phyloP scores from a whole-genome alignment of 2,329 filamentous ascomycete genomes.

The Apiospora rasikravindrae region DNA sequence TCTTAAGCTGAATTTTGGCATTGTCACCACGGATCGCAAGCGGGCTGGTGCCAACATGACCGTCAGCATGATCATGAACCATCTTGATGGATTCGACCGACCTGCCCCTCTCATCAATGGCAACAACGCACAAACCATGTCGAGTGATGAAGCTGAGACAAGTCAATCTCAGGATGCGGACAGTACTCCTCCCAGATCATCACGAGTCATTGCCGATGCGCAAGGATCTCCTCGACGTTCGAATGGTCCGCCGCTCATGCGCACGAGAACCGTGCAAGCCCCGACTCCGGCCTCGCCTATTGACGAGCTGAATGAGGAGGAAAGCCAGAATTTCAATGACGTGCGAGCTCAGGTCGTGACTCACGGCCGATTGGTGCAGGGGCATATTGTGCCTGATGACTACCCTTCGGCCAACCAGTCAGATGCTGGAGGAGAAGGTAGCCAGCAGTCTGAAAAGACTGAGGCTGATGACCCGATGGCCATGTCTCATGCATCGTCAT shows the following conservation, averaged over 20 bases:
- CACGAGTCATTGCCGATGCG: slow-evolving; percentile 44
- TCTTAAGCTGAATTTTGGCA: slow-evolving; percentile 95
- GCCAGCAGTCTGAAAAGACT: slow-evolving; percentile 46
- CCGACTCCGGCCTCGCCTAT: slow-evolving; percentile 44
- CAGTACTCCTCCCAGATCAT: slow-evolving; percentile 27
- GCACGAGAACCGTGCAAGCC: slow-evolving; percentile 36
- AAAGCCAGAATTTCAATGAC: slow-evolving; percentile 68
- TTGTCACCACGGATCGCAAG: slow-evolving; percentile 85
- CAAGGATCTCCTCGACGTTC: slow-evolving; percentile 50
- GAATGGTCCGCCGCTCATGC: slow-evolving; percentile 37
- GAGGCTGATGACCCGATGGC: slow-evolving; percentile 80
- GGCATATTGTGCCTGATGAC: slow-evolving; percentile 94
- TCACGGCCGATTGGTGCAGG: slow-evolving; percentile 87
- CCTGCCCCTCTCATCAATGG: slow-evolving; percentile 32
- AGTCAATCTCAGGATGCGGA: slow-evolving; percentile 34
- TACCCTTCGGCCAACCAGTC: slow-evolving; percentile 80
- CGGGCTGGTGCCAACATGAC: slow-evolving; percentile 69
- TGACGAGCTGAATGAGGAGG: slow-evolving; percentile 45
- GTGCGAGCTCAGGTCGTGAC: slow-evolving; percentile 87
- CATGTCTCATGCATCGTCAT: slow-evolving; percentile 79
- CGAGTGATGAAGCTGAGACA: slow-evolving; percentile 33
- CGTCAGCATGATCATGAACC: slow-evolving; percentile 77
- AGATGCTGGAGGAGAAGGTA: slow-evolving; percentile 65
- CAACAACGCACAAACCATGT: slow-evolving; percentile 29
- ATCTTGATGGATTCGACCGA: slow-evolving; percentile 60